A percentile compares a stretch with the other conserved stretches of the same genome.
These are phyloP conservation scores for Heterobasidion occidentale DNA, from an alignment of 1,284 basidiomycete genomes.

Conservation along the genomic window DNA sequence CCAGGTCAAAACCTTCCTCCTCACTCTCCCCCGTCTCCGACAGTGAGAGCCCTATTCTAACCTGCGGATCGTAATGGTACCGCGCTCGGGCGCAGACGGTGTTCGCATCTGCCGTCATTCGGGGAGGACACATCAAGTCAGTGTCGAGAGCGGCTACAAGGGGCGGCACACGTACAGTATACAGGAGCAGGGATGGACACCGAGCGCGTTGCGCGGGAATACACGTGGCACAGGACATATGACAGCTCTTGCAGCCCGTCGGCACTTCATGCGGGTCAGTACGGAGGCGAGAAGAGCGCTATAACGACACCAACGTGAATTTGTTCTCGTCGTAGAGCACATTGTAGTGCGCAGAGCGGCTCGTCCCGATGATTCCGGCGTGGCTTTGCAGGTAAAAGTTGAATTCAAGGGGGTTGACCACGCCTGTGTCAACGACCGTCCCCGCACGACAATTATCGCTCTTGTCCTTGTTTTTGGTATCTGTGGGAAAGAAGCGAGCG, in stretches of 20 bases:
- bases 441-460: constrained; percentile 70
- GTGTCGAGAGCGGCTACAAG: background rate
- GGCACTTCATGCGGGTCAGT: constrained; percentile 29
- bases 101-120: constrained; percentile 53
- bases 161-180: constrained; percentile 51
- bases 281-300: constrained; percentile 1
- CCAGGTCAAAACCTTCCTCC: constrained; percentile 27
- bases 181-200: constrained; percentile 29
- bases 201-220: constrained; percentile 72
- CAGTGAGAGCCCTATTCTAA: constrained; percentile 39
- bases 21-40: constrained; percentile 25
- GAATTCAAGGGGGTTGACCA: constrained; percentile 66
- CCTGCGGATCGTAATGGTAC: constrained; percentile 67
- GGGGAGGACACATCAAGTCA: background rate
- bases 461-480: constrained; percentile 40
- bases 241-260: constrained; percentile 64
- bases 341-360: constrained; percentile 55
- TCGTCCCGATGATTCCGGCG: constrained; percentile 50
- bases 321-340: constrained; percentile 52
- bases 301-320: constrained; percentile 30
- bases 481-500: constrained; percentile 63
- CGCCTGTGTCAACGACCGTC: constrained; percentile 63
- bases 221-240: constrained; percentile 73
- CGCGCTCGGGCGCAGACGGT: constrained; percentile 73
- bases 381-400: constrained; percentile 79